Evolutionary conservation across 371 early-diverging fungal genomes (phyloP), one percentile per base, ranked within the genome.

Genomic region (Mucor velutinosus): DNA sequence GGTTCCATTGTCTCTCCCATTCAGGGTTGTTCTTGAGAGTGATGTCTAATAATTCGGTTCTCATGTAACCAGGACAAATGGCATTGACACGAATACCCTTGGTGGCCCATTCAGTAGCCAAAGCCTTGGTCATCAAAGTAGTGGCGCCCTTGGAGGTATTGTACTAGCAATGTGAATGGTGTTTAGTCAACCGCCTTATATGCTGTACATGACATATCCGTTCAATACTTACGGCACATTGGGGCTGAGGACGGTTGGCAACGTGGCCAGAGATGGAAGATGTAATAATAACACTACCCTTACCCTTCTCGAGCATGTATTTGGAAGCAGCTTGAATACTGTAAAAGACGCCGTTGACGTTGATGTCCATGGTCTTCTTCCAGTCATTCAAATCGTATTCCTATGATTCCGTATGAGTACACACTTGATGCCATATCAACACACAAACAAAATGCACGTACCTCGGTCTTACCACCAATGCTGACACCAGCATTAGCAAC

Each of bases 121-220:
- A 67, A 47, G 78, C 73, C 62, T 82, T 79, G 51, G 81, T 71
- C 84, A 83, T 76, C 76, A 79, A 75, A 63, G 83, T 86, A n/a
- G 85, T 86, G n/a, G 89, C 88, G 7, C 89, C 89, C 73, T 88
- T 88, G 27, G 87, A 85, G n/a, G 84, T 73, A 29, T 83, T 86
- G 61, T 88, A 83, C 81, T 81, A 69, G 35, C 12, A 41, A 27
- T 4, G 6, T 35, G n/a, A 4, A 35, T 35, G 10, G 1, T n/a
- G 2, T 37, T 57, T n/a, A 61, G 32, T 32, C 30, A 56, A 17
- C 11, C 7, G 43, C 23, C 10, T 33, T 53, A 30, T 53, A 30
- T 4, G 19, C 19, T 29, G 6, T 14, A 19, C 37, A 35, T 21
- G 14, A 19, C 37, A 35, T 21, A 19, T 30, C 6, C 30, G 11